phyloP scores from a whole-genome alignment of 345 rosid genomes.

The Salix udensis region DNA sequence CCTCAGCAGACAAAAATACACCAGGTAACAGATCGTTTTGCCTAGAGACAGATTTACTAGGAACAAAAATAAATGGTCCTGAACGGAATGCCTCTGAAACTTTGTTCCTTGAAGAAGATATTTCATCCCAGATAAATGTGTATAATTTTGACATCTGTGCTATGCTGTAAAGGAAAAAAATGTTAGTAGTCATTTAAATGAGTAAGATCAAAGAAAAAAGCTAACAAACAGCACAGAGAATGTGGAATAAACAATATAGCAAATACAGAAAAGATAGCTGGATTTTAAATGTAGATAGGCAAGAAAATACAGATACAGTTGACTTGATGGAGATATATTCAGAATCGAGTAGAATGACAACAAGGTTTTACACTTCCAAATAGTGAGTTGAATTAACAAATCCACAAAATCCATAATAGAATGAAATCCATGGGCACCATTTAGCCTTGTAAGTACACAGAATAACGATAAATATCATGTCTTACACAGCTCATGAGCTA shows the following conservation, averaged over 20 bases:
- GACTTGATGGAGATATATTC: not conserved
- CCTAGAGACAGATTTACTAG: slow-evolving; percentile 40
- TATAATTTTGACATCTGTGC: slow-evolving; percentile 75
- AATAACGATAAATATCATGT: not conserved
- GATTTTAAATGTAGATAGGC: not conserved
- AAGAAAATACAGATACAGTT: not conserved
- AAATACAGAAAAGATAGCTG: not conserved
- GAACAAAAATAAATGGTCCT: slow-evolving; percentile 67
- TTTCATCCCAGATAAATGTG: slow-evolving; percentile 66
- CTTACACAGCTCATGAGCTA: not conserved
- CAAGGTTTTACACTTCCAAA: not conserved
- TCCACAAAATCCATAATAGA: not conserved
- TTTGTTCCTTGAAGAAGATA: slow-evolving; percentile 46
- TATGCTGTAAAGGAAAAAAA: slow-evolving; percentile 48
- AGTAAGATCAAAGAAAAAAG: not conserved
- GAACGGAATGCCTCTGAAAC: slow-evolving; percentile 47
- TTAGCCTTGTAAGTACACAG: not conserved
- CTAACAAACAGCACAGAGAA: not conserved
- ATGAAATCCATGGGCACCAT: not conserved
- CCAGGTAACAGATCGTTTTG: slow-evolving; percentile 54
- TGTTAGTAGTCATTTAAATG: slow-evolving; percentile 11
- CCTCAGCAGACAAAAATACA: slow-evolving; percentile 53
- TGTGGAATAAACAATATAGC: not conserved
- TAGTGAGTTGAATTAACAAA: not conserved
- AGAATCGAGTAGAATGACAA: not conserved